Percentiles rank a stretch among this genome's conserved stretches.
Evolutionary conservation across 176 grass and related monocot genomes (phyloP).

Genomic region (Rhipidocladum racemiflorum): DNA sequence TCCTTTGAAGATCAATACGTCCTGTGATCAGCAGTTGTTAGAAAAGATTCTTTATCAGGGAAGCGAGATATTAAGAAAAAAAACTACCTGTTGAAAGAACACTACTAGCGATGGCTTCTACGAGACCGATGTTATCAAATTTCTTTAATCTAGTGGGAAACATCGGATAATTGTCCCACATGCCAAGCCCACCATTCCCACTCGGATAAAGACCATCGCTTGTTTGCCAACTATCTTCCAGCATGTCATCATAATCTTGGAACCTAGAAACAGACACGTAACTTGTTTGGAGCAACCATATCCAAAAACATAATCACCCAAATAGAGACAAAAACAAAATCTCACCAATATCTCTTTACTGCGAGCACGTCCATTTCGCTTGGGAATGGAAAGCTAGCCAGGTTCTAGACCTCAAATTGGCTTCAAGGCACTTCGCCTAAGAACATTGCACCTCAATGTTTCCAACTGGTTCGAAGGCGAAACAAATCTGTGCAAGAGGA

Average conservation of each 20-base stretch:
- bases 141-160: constrained; percentile 77
- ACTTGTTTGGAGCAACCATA: constrained; percentile 15
- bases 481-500: too few relatives aligned
- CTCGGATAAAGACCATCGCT: constrained; percentile 50
- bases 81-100: constrained; percentile 86
- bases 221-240: constrained; percentile 90
- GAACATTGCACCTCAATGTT: too few relatives aligned
- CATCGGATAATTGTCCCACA: constrained; percentile 82
- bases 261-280: constrained; percentile 57
- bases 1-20: constrained; percentile 89
- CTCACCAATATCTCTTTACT: constrained; percentile 89
- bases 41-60: constrained; percentile 3
- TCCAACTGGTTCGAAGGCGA: too few relatives aligned
- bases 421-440: too few relatives aligned
- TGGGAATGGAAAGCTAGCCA: too few relatives aligned
- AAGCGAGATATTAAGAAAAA: constrained; percentile 32
- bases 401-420: too few relatives aligned
- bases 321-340: neutral
- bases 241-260: constrained; percentile 92
- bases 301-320: constrained; percentile 14
- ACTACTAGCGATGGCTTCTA: constrained; percentile 84
- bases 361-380: too few relatives aligned
- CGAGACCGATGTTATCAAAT: constrained; percentile 82
- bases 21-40: constrained; percentile 44
- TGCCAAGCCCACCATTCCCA: constrained; percentile 62